Base-by-base conservation (phyloP, 106 monocot genomes). In the Ottelia alismoides region DNA sequence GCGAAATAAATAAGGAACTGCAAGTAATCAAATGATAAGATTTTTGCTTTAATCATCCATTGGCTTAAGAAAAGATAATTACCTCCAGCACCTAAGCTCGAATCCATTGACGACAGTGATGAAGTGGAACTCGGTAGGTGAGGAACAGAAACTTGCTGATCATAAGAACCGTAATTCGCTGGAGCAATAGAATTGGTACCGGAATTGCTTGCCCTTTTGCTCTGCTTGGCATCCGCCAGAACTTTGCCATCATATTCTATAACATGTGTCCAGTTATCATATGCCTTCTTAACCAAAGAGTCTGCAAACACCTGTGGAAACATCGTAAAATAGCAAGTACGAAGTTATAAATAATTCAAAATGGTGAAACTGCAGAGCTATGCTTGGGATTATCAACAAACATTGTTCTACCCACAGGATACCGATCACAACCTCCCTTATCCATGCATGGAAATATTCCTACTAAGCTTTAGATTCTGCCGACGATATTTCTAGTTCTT, bases 241-340 rank as follows among this genome's bases (percentile, higher is more conserved):
- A 77, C 83, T 50, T 83, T 77, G 2, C 87, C 92, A 58, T 92
- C 92, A 70, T 87, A 92, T 58, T 87, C 87, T 52, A 87, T 64
- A 49, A 74, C 87, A 47, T 83, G 73, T 57, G 63, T 67, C 92
- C 87, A 92, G 56, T 87, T 79, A 51, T 92, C 92, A 67, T 92
- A 92, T 31, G 92, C 87, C 58, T 80, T 83, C 52, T 92, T 92
- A 16, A 92, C 87, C 60, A 92, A 47, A 17, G 74, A 51, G 66
- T 92, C 92, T 20, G 74, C 92, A 72, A 77, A 80, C 35, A 80
- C 66, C n/a, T n/a, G n/a, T n/a, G n/a, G n/a, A n/a, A n/a, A n/a
- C n/a, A n/a, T n/a, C n/a, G n/a, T n/a, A n/a, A n/a, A n/a, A n/a
- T n/a, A n/a, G n/a, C n/a, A n/a, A n/a, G n/a, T n/a, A n/a, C n/a